Base-by-base conservation (phyloP, 345 rosid species). In the Hevea brasiliensis region DNA sequence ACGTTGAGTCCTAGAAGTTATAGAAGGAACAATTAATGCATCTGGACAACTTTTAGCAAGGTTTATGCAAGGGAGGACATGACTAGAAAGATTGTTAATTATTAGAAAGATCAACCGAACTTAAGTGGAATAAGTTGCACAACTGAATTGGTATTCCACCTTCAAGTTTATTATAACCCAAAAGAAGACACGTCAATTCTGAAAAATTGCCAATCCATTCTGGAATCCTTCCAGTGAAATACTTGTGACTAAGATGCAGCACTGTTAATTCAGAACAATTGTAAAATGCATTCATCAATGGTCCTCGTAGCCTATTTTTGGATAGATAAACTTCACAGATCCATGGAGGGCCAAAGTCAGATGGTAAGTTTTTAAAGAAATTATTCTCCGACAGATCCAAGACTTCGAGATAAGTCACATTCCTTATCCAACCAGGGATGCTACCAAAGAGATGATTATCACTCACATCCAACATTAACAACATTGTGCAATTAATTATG, bases 161-260 rank as follows among this genome's bases (percentile, higher is more conserved):
- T 4, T 71, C 15, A 27, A 81, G 54, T 0, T 59, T 20, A 60
- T 81, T 84, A 9, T 51, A 59, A 56, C 67, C 51, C 55, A 81
- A n/a, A 9, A 84, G 59, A n/a, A 84, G 61, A 70, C 54, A 65
- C 5, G 74, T 56, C 63, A 81, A 48, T 0, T 18, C 0, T 1
- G 41, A 8, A 35, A 77, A 21, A 0, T 1, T 23, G 10, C 11
- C 69, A 23, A 81, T 70, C 75, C 81, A 78, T 18, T 68, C 6
- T 0, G 82, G 82, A 61, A 84, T 45, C 0, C 10, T 15, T 1
- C 82, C 81, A 0, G 23, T 15, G 4, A 84, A 55, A 21, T 9
- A 9, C 32, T 84, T 82, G 0, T 65, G 40, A 27, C 67, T 58
- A 7, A 80, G 62, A 65, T 82, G 80, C 37, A 75, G 21, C 4